Base-by-base conservation (phyloP, 2,329 filamentous ascomycete genomes). In the Microdochium paspali region DNA sequence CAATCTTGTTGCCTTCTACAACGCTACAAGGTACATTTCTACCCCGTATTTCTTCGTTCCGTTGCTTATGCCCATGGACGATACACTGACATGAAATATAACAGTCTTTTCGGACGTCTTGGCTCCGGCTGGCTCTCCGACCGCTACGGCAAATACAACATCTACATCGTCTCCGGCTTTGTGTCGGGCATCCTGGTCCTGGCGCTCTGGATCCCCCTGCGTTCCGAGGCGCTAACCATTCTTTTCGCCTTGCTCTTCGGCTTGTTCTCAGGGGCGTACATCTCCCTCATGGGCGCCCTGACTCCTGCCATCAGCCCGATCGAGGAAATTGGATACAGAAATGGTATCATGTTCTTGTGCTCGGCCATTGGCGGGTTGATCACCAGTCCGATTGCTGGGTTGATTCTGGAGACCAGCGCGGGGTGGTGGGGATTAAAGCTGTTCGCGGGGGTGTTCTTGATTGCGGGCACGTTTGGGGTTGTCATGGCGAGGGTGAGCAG, bases 311-410 rank as follows among this genome's bases (percentile, higher is more conserved):
- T 80, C 46, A 73, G 70, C 0, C 72, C 76, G 39, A 64, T 77
- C 44, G 62, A 67, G 2, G 67, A 77, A 54, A 71, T 80, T 12
- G 78, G 77, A 1, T 66, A 75, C 3, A 66, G 77, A 9, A 73
- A 69, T 2, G 77, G 77, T 0, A 68, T 69, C 0, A 66, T 72
- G 46, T 79, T 77, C 56, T 70, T 69, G 10, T 59, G 74, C n/a
- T 63, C 74, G 18, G 67, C 69, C 18, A 60, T 80, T 30, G 73
- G 70, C 0, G 74, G 72, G 9, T 57, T 80, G 30, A 69, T 71
- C 4, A 69, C 73, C 2, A 70, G 62, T 32, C 74, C 74, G 0
- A 74, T 77, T 51, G 73, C 66, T 0, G 72, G 72, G 3, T 66
- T 64, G 15, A 44, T 50, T 32, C 24, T 50, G 15, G 35, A 53